phyloP scores from a whole-genome alignment of 108 stramenopile genomes.

The Epithemia pelagica region DNA sequence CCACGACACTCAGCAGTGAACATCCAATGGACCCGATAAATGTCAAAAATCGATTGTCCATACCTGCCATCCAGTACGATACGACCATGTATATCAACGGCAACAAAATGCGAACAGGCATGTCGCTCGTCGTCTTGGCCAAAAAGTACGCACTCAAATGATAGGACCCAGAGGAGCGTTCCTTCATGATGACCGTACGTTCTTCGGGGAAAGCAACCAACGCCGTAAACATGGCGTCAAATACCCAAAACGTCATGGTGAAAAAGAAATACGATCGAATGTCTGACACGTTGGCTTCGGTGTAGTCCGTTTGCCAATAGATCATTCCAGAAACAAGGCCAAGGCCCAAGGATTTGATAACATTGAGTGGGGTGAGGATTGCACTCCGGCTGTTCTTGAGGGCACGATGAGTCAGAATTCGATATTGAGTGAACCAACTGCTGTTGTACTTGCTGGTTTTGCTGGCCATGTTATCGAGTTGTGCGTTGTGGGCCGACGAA shows the following conservation, averaged over 20 bases:
- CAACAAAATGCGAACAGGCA: constrained; percentile 42
- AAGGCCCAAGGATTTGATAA: constrained; percentile 53
- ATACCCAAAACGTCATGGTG: constrained; percentile 71
- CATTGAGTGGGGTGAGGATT: constrained; percentile 59
- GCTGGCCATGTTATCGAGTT: constrained; percentile 9
- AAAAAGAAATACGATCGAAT: constrained; percentile 55
- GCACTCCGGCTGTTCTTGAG: constrained; percentile 64
- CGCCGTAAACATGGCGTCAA: constrained; percentile 64
- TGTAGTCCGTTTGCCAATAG: constrained; percentile 52
- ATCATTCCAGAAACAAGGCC: constrained; percentile 51
- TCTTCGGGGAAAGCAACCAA: constrained; percentile 66
- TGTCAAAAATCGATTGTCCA: constrained; percentile 30
- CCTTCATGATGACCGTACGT: constrained; percentile 63
- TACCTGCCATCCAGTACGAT: constrained; percentile 62
- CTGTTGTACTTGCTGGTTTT: constrained; percentile 43
- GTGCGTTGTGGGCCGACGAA: constrained; percentile 6
- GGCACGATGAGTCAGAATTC: constrained; percentile 44
- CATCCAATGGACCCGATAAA: constrained; percentile 42
- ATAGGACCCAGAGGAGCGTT: constrained; percentile 53
- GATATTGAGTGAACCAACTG: constrained; percentile 50
- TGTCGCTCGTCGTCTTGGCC: constrained; percentile 60
- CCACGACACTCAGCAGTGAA: constrained; percentile 46
- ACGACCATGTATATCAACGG: constrained; percentile 57
- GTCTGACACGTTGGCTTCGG: constrained; percentile 45
- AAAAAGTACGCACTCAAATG: constrained; percentile 68